A percentile compares a stretch with the other conserved stretches of the same genome.
phyloP scores from a whole-genome alignment of 257 asterid species.

The Solanum neorickii region DNA sequence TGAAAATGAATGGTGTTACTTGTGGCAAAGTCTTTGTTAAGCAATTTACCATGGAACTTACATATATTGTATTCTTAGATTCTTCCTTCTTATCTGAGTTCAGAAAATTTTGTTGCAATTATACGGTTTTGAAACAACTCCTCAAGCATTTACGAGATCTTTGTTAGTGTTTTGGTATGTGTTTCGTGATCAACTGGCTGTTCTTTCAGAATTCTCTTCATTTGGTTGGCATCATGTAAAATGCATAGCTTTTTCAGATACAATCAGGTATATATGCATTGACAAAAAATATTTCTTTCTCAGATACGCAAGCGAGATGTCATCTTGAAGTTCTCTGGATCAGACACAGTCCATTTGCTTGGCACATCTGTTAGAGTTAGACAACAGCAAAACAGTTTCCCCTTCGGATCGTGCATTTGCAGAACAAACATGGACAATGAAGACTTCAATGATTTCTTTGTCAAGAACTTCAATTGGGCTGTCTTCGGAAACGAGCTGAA shows the following conservation, averaged over 20 bases:
- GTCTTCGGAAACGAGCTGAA: conserved; percentile 84
- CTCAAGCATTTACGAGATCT: not conserved
- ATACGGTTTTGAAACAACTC: not conserved
- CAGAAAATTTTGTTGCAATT: not conserved
- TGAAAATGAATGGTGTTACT: not conserved
- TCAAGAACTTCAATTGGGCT: conserved; percentile 80
- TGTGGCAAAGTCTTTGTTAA: not conserved
- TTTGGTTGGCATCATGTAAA: not conserved
- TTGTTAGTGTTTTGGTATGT: not conserved
- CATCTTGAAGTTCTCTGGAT: conserved; percentile 41
- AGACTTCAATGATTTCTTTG: conserved; percentile 61
- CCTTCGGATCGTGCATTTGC: conserved; percentile 65
- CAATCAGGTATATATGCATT: not conserved
- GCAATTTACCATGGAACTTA: not conserved
- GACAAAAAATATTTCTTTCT: not conserved
- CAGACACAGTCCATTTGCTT: conserved; percentile 24
- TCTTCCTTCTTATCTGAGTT: not conserved
- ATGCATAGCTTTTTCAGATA: not conserved
- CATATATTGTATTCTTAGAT: not conserved
- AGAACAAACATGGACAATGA: conserved; percentile 68
- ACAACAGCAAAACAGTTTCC: conserved; percentile 70
- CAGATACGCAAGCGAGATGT: conserved; percentile 89
- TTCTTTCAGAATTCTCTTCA: not conserved
- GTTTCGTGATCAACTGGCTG: not conserved
- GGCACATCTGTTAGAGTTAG: conserved; percentile 45